A percentile compares a stretch with the other conserved stretches of the same genome.
Conservation (phyloP, 139 green algal genomes). For the Yamagishiella unicocca region DNA sequence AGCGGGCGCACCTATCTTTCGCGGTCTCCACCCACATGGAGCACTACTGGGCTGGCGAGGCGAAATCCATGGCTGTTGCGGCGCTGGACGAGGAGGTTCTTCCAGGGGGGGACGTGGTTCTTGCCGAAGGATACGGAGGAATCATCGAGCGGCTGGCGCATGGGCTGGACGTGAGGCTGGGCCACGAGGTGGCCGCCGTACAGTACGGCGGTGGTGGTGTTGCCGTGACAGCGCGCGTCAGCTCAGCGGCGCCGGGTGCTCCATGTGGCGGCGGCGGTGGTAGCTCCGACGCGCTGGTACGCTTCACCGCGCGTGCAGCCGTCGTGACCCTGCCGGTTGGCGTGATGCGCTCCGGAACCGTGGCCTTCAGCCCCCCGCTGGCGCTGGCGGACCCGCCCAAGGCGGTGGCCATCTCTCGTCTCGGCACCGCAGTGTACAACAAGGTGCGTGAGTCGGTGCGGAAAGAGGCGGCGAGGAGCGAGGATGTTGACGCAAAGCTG, state of each 20-base stretch:
- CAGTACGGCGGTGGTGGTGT: slow-evolving; percentile 24
- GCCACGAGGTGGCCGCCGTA: slow-evolving; percentile 41
- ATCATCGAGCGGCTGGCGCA: slow-evolving; percentile 42
- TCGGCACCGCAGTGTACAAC: slow-evolving; percentile 76
- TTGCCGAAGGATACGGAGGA: slow-evolving; percentile 57
- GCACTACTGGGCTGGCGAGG: slow-evolving; percentile 48
- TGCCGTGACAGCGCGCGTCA: slow-evolving; percentile 3
- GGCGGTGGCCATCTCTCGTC: slow-evolving; percentile 46
- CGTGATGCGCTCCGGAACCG: slow-evolving; percentile 60
- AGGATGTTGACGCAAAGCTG: too few relatives aligned
- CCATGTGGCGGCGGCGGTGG: not conserved
- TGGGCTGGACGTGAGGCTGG: slow-evolving; percentile 68
- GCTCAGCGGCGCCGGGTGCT: not conserved
- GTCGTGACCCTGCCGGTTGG: slow-evolving; percentile 79
- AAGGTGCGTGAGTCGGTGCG: too few relatives aligned
- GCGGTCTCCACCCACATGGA: slow-evolving; percentile 53
- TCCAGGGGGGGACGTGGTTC: slow-evolving; percentile 62
- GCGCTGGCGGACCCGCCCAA: slow-evolving; percentile 58
- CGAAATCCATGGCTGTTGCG: slow-evolving; percentile 15
- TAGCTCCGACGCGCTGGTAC: slow-evolving; percentile 16
- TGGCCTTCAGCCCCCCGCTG: slow-evolving; percentile 77
- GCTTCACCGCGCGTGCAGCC: slow-evolving; percentile 51
- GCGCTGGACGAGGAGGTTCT: slow-evolving; percentile 54
- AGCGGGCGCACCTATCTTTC: slow-evolving; percentile 2
- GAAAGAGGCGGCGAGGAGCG: too few relatives aligned